These are phyloP conservation scores for Saturnispora bothae DNA, from an alignment of 805 yeast species.

Conservation along the genomic window DNA sequence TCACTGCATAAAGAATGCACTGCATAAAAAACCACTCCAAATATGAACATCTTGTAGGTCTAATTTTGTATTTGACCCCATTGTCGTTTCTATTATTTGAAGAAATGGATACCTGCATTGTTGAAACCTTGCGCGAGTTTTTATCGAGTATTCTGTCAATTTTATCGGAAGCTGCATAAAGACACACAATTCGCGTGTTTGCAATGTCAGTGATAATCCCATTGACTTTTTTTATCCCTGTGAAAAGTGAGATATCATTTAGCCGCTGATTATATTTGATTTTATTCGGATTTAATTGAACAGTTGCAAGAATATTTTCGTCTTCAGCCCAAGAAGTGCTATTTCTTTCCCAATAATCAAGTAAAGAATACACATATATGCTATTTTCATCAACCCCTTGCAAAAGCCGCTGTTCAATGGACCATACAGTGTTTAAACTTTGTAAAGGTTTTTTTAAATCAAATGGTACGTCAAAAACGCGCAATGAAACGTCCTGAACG, in stretches of 20 bases:
- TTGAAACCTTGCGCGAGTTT: neutral
- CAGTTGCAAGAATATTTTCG: slow-evolving; percentile 28
- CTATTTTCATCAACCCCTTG: neutral
- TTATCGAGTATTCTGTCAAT: neutral
- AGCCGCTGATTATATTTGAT: slow-evolving; percentile 18
- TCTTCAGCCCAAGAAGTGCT: slow-evolving; percentile 23
- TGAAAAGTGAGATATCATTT: slow-evolving; percentile 23
- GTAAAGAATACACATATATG: slow-evolving; percentile 27
- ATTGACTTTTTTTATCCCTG: slow-evolving; percentile 32
- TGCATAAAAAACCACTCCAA: slow-evolving; percentile 4
- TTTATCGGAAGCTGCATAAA: neutral
- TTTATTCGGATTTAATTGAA: slow-evolving; percentile 25
- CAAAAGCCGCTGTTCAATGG: neutral
- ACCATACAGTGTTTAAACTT: neutral
- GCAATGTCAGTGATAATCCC: slow-evolving; percentile 28
- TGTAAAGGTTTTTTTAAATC: neutral
- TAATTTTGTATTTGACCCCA: slow-evolving; percentile 1
- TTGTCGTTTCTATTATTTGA: slow-evolving; percentile 1
- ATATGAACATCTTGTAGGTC: neutral
- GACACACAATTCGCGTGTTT: neutral
- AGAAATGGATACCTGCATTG: neutral
- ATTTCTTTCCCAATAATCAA: slow-evolving; percentile 34
- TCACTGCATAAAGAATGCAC: slow-evolving; percentile 9
- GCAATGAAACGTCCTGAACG: neutral
- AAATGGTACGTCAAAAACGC: neutral